Conservation (phyloP, 73 alveolate genomes). For the Durusdinium trenchii region DNA sequence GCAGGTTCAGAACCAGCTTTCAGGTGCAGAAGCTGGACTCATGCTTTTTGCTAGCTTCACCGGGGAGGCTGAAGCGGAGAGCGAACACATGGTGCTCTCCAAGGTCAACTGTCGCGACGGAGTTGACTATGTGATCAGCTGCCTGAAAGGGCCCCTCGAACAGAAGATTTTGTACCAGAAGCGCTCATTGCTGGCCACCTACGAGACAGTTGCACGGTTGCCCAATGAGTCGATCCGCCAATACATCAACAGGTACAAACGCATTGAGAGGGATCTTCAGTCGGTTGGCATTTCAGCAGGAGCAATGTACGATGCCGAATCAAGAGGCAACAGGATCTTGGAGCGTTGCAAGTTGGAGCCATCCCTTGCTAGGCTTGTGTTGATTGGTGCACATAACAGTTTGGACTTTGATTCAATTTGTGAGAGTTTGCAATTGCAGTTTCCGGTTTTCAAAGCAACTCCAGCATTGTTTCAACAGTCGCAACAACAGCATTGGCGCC, state of each 20-base stretch:
- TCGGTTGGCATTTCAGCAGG: background rate
- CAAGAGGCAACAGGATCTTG: background rate
- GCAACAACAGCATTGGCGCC: no score
- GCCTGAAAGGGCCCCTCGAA: no score
- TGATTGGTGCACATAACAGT: no score
- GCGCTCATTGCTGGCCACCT: background rate
- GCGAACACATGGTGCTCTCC: background rate
- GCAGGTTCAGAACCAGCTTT: background rate
- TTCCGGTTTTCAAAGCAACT: background rate
- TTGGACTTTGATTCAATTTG: background rate
- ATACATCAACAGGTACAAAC: background rate
- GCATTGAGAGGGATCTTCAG: background rate
- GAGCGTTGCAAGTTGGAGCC: background rate
- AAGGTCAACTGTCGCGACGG: background rate
- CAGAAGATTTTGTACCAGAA: background rate
- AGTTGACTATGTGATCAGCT: background rate
- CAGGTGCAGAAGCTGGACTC: background rate
- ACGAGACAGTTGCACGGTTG: background rate
- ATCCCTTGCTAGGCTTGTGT: background rate
- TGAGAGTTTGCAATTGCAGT: background rate
- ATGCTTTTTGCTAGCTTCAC: background rate
- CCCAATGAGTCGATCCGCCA: background rate
- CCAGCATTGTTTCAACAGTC: background rate
- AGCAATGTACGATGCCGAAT: background rate
- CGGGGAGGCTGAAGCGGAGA: no score